Base-by-base conservation (phyloP, 2,329 filamentous ascomycete genomes). In the Plenodomus biglobosus region DNA sequence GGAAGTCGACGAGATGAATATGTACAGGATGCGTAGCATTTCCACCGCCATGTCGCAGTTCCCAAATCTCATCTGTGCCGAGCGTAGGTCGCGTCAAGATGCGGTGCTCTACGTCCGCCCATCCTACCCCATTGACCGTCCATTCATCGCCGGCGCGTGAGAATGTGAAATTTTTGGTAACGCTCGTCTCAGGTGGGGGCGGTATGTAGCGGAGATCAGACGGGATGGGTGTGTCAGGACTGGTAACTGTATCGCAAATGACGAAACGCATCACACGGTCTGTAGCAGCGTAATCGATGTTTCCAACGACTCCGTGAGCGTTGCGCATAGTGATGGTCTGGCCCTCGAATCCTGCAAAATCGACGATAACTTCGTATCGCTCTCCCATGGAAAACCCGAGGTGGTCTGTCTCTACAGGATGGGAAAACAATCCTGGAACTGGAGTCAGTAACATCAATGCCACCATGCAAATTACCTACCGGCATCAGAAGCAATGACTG, bases 1-100 rank as follows among this genome's bases (percentile, higher is more conserved):
- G 76, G 65, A 85, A 80, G 57, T 84, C 81, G 40, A 85, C 76
- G 1, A 84, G 72, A 58, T 85, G 82, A 40, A 84, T 76, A 62
- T 85, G 82, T 24, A 75, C 67, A 1, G 80, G 81, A 55, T 84
- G 81, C 2, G 76, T 74, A 64, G 78, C 79, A 20, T 75, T 76
- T 15, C 77, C 79, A 13, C 72, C 73, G 20, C 66, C 70, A 62
- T 84, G 82, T 49, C 74, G 48, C 1, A 73, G 49, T 16, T 62
- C 57, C 71, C 71, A 73, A 17, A 70, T 63, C 50, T 73, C 71
- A 16, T 68, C 63, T 4, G 56, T 47, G 8, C 71, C 71, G 17
- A 68, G 61, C n/a, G 50, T 43, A 8, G 70, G 68, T 24, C 44
- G 61, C 59, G 22, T 68, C 62, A 39, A 68, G 45, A 47, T 65